Evolutionary conservation across 768 basidiomycete species (phyloP).

Genomic region (Leccinum boreale): DNA sequence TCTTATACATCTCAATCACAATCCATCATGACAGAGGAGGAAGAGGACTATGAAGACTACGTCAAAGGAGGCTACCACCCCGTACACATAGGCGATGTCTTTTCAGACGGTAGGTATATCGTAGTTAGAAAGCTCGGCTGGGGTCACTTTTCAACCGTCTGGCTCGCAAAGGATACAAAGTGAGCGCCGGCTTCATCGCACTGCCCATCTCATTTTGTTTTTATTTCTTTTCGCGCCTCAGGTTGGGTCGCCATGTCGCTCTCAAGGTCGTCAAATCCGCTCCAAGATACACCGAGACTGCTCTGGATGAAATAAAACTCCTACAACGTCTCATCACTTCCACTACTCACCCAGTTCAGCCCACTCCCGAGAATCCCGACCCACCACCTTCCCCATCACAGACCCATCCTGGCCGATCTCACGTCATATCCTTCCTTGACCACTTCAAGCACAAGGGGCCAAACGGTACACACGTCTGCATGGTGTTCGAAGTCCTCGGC

Average conservation of each 20-base stretch:
- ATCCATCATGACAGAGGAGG: conserved; percentile 86
- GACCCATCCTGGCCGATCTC: conserved; percentile 83
- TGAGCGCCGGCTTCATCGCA: conserved; percentile 33
- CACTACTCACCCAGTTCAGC: conserved; percentile 50
- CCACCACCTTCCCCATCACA: conserved; percentile 54
- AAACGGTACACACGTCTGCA: conserved; percentile 97
- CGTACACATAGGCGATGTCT: conserved; percentile 91
- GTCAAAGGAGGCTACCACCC: conserved; percentile 83
- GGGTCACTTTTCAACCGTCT: conserved; percentile 94
- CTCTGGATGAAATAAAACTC: conserved; percentile 97
- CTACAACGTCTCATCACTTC: conserved; percentile 93
- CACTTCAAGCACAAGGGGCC: conserved; percentile 96
- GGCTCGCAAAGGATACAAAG: conserved; percentile 84
- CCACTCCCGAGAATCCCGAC: conserved; percentile 47
- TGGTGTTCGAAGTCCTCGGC: conserved; percentile 98
- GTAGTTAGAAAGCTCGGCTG: conserved; percentile 95
- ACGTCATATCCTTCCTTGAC: conserved; percentile 97
- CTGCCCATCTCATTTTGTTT: conserved; percentile 3
- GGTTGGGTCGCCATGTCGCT: conserved; percentile 93
- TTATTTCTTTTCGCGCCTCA: conserved; percentile 34
- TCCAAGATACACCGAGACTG: conserved; percentile 94
- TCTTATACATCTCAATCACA: conserved; percentile 69
- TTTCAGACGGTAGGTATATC: conserved; percentile 82
- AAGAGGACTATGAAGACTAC: conserved; percentile 92
- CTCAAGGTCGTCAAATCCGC: conserved; percentile 99